phyloP scores from a whole-genome alignment of 306 rosid genomes.

The Vigna mungo region DNA sequence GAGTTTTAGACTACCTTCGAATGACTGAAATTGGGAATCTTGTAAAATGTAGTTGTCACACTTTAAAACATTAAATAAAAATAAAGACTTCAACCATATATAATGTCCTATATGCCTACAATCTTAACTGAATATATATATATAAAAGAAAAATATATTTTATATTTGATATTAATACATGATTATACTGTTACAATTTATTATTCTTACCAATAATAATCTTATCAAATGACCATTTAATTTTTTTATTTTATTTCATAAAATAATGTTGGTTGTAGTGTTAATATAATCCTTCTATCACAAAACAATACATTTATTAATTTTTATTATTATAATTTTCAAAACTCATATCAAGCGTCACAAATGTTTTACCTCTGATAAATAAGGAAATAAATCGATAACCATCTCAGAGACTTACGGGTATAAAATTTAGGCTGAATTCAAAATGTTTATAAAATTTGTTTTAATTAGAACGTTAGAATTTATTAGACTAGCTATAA shows the following conservation, averaged over 20 bases:
- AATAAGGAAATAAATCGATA: no score
- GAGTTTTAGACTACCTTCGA: neutral
- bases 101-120: constrained; percentile 13
- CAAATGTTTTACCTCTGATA: no score
- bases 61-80: constrained; percentile 9
- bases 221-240: no score
- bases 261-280: neutral
- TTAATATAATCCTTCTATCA: neutral
- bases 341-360: neutral
- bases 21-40: constrained; percentile 34
- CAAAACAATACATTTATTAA: neutral
- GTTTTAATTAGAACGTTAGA: neutral
- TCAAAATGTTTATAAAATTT: no score
- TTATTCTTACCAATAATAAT: no score
- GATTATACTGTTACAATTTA: neutral
- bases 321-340: neutral
- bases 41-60: constrained; percentile 6
- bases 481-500: no score
- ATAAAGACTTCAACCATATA: neutral
- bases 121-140: neutral
- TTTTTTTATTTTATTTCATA: neutral
- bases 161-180: no score
- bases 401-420: no score
- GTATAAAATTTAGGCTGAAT: no score
- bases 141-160: neutral